Conservation (phyloP, 495 filamentous ascomycete species). For the Hypoxylon fuscum region DNA sequence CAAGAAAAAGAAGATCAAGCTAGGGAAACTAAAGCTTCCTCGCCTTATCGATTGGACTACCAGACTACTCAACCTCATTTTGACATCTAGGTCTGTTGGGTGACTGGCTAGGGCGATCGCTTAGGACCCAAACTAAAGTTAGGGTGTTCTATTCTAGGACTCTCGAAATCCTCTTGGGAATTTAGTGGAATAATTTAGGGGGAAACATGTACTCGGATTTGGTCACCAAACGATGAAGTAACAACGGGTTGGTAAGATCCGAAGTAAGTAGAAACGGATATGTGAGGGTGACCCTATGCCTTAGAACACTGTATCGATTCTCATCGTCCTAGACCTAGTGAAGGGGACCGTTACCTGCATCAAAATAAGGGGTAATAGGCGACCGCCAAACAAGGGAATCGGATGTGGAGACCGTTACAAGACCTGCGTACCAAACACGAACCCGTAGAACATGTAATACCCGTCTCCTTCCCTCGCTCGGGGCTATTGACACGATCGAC, state of each 20-base stretch:
- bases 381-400: no score
- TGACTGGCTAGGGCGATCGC: constrained; percentile 4
- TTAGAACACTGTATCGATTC: neutral
- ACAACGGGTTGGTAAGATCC: neutral
- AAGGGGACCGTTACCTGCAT: neutral
- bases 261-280: neutral
- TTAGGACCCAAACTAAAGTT: constrained; percentile 10
- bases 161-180: neutral
- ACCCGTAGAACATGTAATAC: neutral
- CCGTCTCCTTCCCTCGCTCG: constrained; percentile 11
- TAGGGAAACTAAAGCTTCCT: constrained; percentile 15
- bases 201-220: no score
- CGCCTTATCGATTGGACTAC: constrained; percentile 9
- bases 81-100: neutral
- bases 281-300: no score
- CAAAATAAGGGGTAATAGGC: no score
- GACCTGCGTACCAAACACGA: neutral
- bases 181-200: neutral
- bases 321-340: neutral
- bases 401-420: no score
- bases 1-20: constrained; percentile 2
- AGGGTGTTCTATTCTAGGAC: constrained; percentile 24
- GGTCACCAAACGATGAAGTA: neutral
- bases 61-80: neutral
- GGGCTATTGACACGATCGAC: constrained; percentile 18